phyloP scores from a whole-genome alignment of 1,284 basidiomycete genomes.

The Sporisorium sorghi region DNA sequence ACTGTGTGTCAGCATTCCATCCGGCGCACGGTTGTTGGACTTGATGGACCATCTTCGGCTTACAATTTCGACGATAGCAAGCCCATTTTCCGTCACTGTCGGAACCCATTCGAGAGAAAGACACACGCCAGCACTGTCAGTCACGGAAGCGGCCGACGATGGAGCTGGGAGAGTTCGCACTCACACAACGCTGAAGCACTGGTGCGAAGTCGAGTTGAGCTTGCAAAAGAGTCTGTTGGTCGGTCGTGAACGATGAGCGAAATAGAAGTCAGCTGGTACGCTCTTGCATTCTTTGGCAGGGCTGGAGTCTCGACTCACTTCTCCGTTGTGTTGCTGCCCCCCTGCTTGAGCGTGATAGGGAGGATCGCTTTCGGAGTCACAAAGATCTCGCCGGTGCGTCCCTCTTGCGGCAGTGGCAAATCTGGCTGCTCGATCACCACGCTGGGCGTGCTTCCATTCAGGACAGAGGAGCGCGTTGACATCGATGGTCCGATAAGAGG shows the following conservation, averaged over 20 bases:
- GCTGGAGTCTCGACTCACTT: not conserved
- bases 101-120: not conserved
- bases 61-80: constrained; percentile 50
- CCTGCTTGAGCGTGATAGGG: constrained; percentile 15
- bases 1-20: not conserved
- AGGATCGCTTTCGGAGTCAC: constrained; percentile 13
- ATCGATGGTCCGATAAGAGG: not conserved
- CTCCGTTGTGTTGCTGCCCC: not conserved
- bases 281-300: not conserved
- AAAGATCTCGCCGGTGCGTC: constrained; percentile 44
- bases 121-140: not conserved
- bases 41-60: not conserved
- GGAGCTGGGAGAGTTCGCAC: not conserved
- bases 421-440: not conserved
- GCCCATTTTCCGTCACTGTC: constrained; percentile 48
- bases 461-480: not conserved
- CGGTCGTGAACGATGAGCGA: not conserved
- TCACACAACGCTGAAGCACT: constrained; percentile 46
- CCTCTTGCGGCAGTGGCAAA: constrained; percentile 19
- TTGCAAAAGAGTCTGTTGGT: constrained; percentile 32
- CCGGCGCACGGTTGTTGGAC: not conserved
- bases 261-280: not conserved
- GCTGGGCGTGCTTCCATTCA: not conserved
- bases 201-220: constrained; percentile 41
- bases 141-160: not conserved